Conservation (phyloP, 495 filamentous ascomycete genomes). For the Neurospora pannonica region DNA sequence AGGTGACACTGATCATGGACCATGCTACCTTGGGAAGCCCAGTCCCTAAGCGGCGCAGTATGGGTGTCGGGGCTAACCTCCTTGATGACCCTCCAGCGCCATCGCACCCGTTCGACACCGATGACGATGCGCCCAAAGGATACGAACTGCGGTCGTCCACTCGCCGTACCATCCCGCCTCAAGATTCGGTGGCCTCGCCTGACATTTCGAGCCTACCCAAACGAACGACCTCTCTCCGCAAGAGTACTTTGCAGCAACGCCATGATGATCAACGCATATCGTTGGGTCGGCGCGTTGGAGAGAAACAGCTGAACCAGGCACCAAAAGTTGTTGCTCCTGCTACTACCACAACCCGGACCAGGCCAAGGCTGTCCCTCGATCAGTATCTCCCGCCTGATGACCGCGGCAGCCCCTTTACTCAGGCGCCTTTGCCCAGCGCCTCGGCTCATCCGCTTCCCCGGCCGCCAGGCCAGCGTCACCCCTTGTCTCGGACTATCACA, state of each 20-base stretch:
- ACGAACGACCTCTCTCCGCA: conserved; percentile 63
- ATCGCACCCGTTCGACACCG: conserved; percentile 27
- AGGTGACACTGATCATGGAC: conserved; percentile 82
- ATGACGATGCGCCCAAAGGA: conserved; percentile 36
- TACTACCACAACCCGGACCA: conserved; percentile 29
- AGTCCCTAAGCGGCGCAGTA: conserved; percentile 75
- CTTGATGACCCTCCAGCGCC: conserved; percentile 48
- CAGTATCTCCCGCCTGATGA: conserved; percentile 51
- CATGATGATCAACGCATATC: conserved; percentile 51
- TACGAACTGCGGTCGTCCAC: conserved; percentile 30
- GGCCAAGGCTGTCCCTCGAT: conserved; percentile 70
- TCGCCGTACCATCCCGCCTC: conserved; percentile 21
- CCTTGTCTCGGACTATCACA: conserved; percentile 73
- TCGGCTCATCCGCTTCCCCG: conserved; percentile 42
- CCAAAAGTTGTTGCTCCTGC: conserved; percentile 41
- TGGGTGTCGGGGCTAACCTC: conserved; percentile 55
- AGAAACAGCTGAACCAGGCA: conserved; percentile 34
- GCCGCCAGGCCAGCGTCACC: conserved; percentile 56
- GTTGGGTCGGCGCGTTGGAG: conserved; percentile 40
- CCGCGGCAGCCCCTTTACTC: conserved; percentile 56
- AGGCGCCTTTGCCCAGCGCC: conserved; percentile 43
- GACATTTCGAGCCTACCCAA: conserved; percentile 22
- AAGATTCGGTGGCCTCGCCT: background rate
- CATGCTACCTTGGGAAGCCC: conserved; percentile 69
- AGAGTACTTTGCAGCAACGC: conserved; percentile 80